Evolutionary conservation across 208 protist genomes (phyloP).

Genomic region (Histomonas meleagridis): DNA sequence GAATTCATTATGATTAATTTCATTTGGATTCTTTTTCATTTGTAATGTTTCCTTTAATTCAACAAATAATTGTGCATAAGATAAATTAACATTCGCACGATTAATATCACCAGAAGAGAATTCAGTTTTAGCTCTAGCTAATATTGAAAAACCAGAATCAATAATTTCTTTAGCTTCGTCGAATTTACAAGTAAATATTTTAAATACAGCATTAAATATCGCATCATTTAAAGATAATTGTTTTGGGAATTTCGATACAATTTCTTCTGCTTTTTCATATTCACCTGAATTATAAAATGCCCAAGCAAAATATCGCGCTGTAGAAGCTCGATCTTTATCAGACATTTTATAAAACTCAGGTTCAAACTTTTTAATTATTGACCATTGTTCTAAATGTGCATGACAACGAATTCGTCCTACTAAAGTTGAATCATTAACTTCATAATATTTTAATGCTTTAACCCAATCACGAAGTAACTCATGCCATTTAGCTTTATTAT

Average conservation of each 20-base stretch:
- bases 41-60: neutral
- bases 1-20: neutral
- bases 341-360: neutral
- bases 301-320: neutral
- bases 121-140: neutral
- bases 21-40: neutral
- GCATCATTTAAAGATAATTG: neutral
- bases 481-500: neutral
- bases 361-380: neutral
- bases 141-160: neutral
- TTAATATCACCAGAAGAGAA: neutral
- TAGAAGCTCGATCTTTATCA: neutral
- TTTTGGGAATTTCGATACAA: neutral
- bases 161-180: neutral
- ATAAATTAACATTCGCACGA: neutral
- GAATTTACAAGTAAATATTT: neutral
- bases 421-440: too few species aligned
- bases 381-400: neutral
- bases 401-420: neutral
- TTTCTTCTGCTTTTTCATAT: neutral
- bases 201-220: neutral
- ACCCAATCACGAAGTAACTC: slow-evolving; percentile 16
- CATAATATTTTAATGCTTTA: neutral
- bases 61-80: neutral
- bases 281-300: neutral